Conservation (phyloP, 2,329 filamentous ascomycete species). For the Tetracladium maxilliforme region DNA sequence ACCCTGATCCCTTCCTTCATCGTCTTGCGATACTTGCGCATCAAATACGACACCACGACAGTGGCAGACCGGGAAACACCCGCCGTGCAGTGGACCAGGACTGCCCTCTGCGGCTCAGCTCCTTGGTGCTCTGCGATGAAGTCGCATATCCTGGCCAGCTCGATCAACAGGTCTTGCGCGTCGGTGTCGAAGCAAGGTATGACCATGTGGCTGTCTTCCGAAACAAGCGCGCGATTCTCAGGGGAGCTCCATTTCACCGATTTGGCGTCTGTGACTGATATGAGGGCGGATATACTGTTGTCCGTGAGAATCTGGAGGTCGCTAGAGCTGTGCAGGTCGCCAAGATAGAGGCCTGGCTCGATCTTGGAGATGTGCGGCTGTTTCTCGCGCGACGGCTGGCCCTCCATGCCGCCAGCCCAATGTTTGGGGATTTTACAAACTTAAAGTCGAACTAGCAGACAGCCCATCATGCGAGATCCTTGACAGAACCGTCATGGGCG, state of each 20-base stretch:
- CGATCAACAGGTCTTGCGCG: conserved; percentile 4
- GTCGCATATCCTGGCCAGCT: conserved; percentile 6
- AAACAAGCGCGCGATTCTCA: conserved; percentile 3
- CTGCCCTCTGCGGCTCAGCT: conserved; percentile 2
- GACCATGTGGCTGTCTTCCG: conserved; percentile 4
- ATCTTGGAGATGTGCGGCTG: conserved; percentile 7
- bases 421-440: too few species aligned
- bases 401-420: too few species aligned
- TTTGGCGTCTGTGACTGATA: conserved; percentile 4
- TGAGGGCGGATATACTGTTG: conserved; percentile 8
- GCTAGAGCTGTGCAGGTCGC: conserved; percentile 4
- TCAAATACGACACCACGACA: conserved; percentile 1
- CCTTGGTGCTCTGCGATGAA: conserved; percentile 8
- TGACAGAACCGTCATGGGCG: too few species aligned
- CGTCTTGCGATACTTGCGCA: conserved; percentile 7
- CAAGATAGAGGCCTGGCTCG: conserved; percentile 7
- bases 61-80: conserved; percentile 1
- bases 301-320: conserved; percentile 4
- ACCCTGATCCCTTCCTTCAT: conserved; percentile 7
- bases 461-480: too few species aligned
- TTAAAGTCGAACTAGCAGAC: too few species aligned
- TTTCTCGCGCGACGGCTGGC: too few species aligned
- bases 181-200: conserved; percentile 5
- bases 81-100: conserved; percentile 14
- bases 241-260: conserved; percentile 3